These are phyloP conservation scores for Rhododendron vialii DNA, from an alignment of 148 eudicot species.

Conservation along the genomic window DNA sequence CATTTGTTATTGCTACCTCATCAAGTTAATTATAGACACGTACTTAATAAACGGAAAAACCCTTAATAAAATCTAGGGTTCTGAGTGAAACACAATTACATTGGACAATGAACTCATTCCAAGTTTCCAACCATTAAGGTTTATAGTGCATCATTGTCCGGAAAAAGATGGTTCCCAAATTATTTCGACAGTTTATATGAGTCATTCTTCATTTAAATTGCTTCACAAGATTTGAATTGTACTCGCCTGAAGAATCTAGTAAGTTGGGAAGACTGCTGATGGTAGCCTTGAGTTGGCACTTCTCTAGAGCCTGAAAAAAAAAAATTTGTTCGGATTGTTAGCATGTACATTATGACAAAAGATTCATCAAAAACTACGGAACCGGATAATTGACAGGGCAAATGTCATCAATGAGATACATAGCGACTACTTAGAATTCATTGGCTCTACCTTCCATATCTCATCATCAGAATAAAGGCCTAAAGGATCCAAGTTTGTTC, in stretches of 20 bases:
- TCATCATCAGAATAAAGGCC: constrained; percentile 53
- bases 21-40: neutral
- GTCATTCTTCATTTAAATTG: neutral
- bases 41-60: neutral
- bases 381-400: neutral
- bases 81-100: neutral
- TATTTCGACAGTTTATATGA: neutral
- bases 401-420: neutral
- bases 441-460: constrained; percentile 56
- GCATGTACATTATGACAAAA: neutral
- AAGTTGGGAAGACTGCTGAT: constrained; percentile 51
- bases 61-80: neutral
- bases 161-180: neutral
- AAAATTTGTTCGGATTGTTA: neutral
- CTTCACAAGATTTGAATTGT: neutral
- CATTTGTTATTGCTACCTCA: neutral
- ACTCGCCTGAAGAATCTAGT: constrained; percentile 60
- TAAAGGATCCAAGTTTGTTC: constrained; percentile 63
- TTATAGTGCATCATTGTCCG: neutral
- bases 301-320: constrained; percentile 51
- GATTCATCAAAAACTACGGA: neutral
- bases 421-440: neutral
- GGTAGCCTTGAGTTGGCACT: constrained; percentile 67
- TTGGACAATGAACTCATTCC: neutral
- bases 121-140: neutral